Conservation (phyloP, 352 stramenopile species). For the Phytophthora megakarya region DNA sequence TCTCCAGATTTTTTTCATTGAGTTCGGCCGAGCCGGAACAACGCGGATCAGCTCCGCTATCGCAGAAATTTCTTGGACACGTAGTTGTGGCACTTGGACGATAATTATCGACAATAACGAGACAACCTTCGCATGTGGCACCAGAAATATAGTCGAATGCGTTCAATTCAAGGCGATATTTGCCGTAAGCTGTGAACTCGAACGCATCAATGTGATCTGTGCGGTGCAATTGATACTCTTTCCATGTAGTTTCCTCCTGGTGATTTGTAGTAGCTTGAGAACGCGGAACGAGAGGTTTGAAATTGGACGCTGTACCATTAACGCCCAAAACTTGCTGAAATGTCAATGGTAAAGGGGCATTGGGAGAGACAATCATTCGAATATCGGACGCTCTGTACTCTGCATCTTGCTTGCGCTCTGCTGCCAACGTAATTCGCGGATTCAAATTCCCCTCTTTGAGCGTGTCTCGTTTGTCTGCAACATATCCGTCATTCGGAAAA, state of each 20-base stretch:
- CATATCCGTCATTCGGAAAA: constrained; percentile 66
- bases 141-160: constrained; percentile 53
- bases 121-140: constrained; percentile 53
- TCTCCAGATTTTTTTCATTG: constrained; percentile 39
- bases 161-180: constrained; percentile 53
- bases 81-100: constrained; percentile 41
- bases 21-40: constrained; percentile 22
- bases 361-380: constrained; percentile 2
- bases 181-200: constrained; percentile 48
- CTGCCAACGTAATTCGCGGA: constrained; percentile 25
- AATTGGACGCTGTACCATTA: constrained; percentile 4
- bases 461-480: constrained; percentile 47
- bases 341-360: constrained; percentile 9
- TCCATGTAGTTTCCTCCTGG: constrained; percentile 43
- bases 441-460: constrained; percentile 14
- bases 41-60: constrained; percentile 19
- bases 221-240: constrained; percentile 52
- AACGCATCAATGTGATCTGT: constrained; percentile 47
- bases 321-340: constrained; percentile 19
- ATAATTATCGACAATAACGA: constrained; percentile 60
- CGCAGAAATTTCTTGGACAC: constrained; percentile 50
- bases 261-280: background rate
- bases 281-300: constrained; percentile 13
- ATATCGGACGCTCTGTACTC: constrained; percentile 32
- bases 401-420: constrained; percentile 14